These are phyloP conservation scores for Phytophthora boehmeriae DNA, from an alignment of 352 stramenopile genomes.

Conservation along the genomic window DNA sequence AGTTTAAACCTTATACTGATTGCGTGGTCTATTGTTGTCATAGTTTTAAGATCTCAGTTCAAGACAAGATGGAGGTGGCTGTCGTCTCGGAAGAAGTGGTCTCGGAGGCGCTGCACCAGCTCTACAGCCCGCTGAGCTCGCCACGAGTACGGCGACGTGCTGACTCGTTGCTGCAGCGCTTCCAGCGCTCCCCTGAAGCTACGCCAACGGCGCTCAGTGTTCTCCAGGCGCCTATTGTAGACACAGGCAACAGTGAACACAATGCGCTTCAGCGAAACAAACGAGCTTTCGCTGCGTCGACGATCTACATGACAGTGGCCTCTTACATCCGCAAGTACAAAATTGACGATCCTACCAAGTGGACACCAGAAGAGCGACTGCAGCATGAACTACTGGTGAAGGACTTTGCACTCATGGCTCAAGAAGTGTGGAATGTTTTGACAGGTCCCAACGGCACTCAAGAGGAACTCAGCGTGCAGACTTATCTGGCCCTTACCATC, in stretches of 20 bases:
- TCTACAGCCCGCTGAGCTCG: conserved; percentile 75
- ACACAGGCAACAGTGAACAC: conserved; percentile 30
- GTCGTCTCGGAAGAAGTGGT: conserved; percentile 45
- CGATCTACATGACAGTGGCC: conserved; percentile 70
- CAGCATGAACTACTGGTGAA: conserved; percentile 64
- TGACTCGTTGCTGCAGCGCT: conserved; percentile 76
- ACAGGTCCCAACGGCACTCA: conserved; percentile 55
- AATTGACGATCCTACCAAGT: conserved; percentile 56
- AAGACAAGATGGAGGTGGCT: conserved; percentile 45
- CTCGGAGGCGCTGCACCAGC: conserved; percentile 66
- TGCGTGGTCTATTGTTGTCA: conserved; percentile 1
- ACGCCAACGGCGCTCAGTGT: conserved; percentile 57
- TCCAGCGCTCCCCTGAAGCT: conserved; percentile 77
- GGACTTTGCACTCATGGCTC: conserved; percentile 66
- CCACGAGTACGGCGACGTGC: conserved; percentile 69
- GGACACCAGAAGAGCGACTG: conserved; percentile 53
- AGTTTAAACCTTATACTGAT: too few relatives aligned
- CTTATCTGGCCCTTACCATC: conserved; percentile 73
- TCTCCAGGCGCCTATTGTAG: conserved; percentile 55
- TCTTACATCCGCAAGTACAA: conserved; percentile 79
- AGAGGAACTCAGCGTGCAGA: conserved; percentile 73
- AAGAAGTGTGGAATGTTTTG: conserved; percentile 80
- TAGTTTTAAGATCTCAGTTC: background rate
- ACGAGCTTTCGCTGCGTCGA: conserved; percentile 73
- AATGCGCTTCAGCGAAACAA: conserved; percentile 50